Conservation (phyloP, 2,329 filamentous ascomycete species). For the Trichoderma sp. region DNA sequence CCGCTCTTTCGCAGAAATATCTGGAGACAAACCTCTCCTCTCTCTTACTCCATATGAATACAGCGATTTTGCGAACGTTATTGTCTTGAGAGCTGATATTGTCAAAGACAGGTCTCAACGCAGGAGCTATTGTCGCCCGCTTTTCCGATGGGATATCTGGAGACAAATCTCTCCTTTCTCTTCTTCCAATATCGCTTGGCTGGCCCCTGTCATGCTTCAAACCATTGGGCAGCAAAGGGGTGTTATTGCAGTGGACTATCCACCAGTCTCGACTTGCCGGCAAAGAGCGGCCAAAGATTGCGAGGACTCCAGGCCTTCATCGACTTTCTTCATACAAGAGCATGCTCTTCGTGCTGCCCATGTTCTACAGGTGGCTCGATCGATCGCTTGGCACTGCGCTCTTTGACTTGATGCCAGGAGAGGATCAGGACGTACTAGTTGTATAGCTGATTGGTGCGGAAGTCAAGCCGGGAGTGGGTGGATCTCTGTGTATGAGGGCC, state of each 20-base stretch:
- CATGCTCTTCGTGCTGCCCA: background rate
- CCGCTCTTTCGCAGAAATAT: too few relatives aligned
- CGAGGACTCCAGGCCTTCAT: background rate
- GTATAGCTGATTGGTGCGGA: background rate
- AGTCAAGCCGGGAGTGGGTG: background rate
- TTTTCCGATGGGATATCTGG: background rate
- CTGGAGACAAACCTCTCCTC: too few relatives aligned
- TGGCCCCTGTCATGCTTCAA: background rate
- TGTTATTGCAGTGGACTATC: background rate
- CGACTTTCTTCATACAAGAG: background rate
- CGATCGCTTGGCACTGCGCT: background rate
- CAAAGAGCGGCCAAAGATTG: background rate
- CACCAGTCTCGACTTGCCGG: background rate
- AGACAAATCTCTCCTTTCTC: background rate
- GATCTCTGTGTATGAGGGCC: background rate
- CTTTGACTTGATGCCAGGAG: background rate
- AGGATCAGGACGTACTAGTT: background rate
- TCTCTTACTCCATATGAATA: too few relatives aligned
- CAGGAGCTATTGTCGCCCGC: background rate
- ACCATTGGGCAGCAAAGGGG: background rate
- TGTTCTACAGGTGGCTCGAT: background rate
- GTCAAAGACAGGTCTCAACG: background rate
- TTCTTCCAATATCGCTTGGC: background rate
- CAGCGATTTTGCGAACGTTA: background rate
- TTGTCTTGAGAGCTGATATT: background rate